phyloP scores from a whole-genome alignment of 2,329 filamentous ascomycete species.

The Daldinia sp. region DNA sequence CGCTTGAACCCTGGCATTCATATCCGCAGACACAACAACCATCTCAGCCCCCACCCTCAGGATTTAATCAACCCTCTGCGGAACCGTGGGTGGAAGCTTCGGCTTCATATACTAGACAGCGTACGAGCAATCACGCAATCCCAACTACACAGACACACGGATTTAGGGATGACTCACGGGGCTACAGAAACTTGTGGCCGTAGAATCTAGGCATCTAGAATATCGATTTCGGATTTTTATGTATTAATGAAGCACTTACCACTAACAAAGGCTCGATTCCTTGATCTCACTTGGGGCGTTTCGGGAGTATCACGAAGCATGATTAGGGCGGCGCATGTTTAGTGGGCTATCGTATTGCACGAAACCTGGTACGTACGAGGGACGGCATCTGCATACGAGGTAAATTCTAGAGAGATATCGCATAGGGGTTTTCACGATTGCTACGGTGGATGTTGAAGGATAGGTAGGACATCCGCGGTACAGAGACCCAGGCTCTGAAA shows the following conservation, averaged over 20 bases:
- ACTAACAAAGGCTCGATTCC: conserved; percentile 1
- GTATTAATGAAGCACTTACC: conserved; percentile 26
- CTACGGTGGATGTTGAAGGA: conserved; percentile 16
- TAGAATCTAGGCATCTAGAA: conserved; percentile 2
- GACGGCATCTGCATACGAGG: conserved; percentile 26
- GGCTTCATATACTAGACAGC: conserved; percentile 22
- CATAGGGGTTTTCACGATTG: conserved; percentile 22
- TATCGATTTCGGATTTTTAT: conserved; percentile 10
- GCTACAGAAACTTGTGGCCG: conserved; percentile 30
- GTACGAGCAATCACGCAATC: conserved; percentile 27
- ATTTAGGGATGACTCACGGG: conserved; percentile 12
- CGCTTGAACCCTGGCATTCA: conserved; percentile 25
- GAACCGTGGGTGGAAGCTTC: conserved; percentile 35
- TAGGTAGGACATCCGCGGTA: conserved; percentile 12
- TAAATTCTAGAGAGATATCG: conserved; percentile 18
- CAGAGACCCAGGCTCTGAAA: conserved; percentile 28
- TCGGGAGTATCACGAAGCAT: conserved; percentile 22
- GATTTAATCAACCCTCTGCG: conserved; percentile 11
- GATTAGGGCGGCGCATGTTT: conserved; percentile 20
- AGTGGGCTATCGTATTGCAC: conserved; percentile 15
- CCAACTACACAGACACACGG: conserved; percentile 27
- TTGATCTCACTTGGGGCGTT: conserved; percentile 28
- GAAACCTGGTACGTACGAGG: conserved; percentile 6
- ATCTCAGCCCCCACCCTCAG: conserved; percentile 23
- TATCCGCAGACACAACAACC: conserved; percentile 28